Evolutionary conservation across 371 early-diverging fungal species (phyloP).

Genomic region (Syncephalastrum monosporum): DNA sequence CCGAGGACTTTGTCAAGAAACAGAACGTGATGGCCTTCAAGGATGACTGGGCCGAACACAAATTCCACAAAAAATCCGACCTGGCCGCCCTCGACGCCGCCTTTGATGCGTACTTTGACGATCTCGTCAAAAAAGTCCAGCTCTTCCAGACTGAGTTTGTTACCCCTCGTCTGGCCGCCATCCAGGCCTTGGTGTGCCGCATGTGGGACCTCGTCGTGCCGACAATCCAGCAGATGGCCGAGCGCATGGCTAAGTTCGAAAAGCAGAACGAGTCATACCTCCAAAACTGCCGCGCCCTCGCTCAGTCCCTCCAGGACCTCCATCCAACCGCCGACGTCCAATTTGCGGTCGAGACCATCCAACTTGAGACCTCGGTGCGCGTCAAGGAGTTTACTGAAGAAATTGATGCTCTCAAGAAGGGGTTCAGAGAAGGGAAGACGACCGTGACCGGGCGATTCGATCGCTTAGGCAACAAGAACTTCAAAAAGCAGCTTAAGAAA

Average conservation of each 20-base stretch:
- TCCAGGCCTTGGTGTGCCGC: slow-evolving; percentile 19
- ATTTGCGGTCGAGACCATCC: slow-evolving; percentile 10
- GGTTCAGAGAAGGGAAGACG: slow-evolving; percentile 30
- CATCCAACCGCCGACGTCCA: slow-evolving; percentile 16
- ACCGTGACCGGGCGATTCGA: slow-evolving; percentile 57
- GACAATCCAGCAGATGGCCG: slow-evolving; percentile 34
- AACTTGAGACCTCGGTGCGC: slow-evolving; percentile 9
- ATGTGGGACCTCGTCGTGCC: slow-evolving; percentile 34
- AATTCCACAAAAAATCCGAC: slow-evolving; percentile 4
- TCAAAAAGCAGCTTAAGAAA: slow-evolving; percentile 55
- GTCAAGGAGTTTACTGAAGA: slow-evolving; percentile 49
- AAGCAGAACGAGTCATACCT: slow-evolving; percentile 9
- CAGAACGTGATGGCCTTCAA: slow-evolving; percentile 25
- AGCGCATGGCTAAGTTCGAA: slow-evolving; percentile 24
- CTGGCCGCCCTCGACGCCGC: slow-evolving; percentile 55
- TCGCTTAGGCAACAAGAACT: slow-evolving; percentile 60
- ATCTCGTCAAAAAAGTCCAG: slow-evolving; percentile 12
- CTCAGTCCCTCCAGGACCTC: slow-evolving; percentile 14
- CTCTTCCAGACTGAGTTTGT: slow-evolving; percentile 30
- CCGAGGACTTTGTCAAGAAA: slow-evolving; percentile 19
- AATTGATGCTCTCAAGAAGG: slow-evolving; percentile 9
- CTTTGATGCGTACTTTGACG: slow-evolving; percentile 52
- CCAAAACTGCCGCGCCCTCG: slow-evolving; percentile 14
- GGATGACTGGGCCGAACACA: slow-evolving; percentile 23
- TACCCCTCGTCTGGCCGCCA: slow-evolving; percentile 20